Evolutionary conservation across 148 eudicot species (phyloP), one percentile per base, ranked within the genome.

Genomic region (Rhododendron henanense): DNA sequence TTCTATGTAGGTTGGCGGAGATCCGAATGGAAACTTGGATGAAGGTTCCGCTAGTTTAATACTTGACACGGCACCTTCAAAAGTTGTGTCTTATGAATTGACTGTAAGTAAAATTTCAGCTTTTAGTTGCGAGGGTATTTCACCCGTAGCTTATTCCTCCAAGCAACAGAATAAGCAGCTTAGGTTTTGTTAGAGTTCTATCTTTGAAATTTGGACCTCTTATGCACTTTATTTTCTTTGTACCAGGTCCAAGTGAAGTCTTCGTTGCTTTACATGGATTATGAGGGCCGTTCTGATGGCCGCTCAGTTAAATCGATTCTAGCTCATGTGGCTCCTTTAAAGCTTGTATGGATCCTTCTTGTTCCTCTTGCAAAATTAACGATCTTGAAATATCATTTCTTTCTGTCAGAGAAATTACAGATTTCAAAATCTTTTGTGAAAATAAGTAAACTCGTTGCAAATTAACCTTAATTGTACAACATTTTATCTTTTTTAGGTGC

Each of bases 211-310:
- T 35, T 16, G 15, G 61, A 13, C 63, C 4, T 81, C 3, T 14
- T 21, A 15, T 47, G 48, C 57, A 23, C 50, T 63, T 85, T 39
- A 10, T 74, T 21, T 50, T 65, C 76, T 84, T 33, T 81, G 65
- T 79, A 28, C 84, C 94, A 97, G 98, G 98, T 95, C 73, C 94
- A 94, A 91, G 98, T 95, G 88, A 94, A 93, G 89, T 93, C 95
- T 88, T 91, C 94, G 2, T 88, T 95, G 88, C 81, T 91, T 81
- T 97, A 94, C 92, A 92, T 94, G 98, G 99, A 97, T 90, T 94
- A 93, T 86, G 99, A 97, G 90, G 99, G 99, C 41, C 96, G 96
- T 83, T 94, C 99, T 87, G 99, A 97, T 91, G 98, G 99, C 88
- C 94, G 95, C 76, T 97, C 45, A 5, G 92, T 97, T 50, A 95